Base-by-base conservation (phyloP, 2,329 filamentous ascomycete genomes). In the Metarhizium anisopliae region DNA sequence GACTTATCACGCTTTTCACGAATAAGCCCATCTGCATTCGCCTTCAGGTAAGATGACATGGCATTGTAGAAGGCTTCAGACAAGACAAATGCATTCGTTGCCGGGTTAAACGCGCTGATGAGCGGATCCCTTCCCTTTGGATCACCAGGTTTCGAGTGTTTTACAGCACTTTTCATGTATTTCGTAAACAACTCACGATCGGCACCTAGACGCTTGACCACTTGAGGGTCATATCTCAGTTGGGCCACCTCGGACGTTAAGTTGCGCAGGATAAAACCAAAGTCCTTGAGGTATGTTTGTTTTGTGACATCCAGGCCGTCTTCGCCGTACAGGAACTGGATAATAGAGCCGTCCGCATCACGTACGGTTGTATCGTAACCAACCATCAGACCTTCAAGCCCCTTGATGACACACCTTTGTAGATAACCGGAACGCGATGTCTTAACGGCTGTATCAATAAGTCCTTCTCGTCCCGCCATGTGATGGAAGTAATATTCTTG, bases 401-500 rank as follows among this genome's bases (percentile, higher is more conserved):
- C 94, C 76, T 99, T 99, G 75, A 99, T 95, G 59, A 99, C 80
- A 79, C 94, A 99, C 68, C 95, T 82, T 70, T 99, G 94, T 53
- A 99, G 78, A 68, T 99, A 99, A 58, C 94, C 95, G 32, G 94
- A 97, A 67, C 94, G 87, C 10, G 93, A 95, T 1, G 94, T 99
- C 75, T 99, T 99, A 70, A 99, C 94, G 60, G 94, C 94, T 20
- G 94, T 99, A 80, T 99, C 94, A 68, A 99, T 99, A 61, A 99
- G 77, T 78, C 94, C 94, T 79, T 99, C 95, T 74, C 94, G 85
- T 64, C 95, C 95, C 67, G 93, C 94, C 95, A 99, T 99, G 72
- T 95, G 91, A 81, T 99, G 94, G 78, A 99, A 99, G 71, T 93
- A 99, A 71, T 96, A 99, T 70, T 99, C 95, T 67, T 99, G 94